Evolutionary conservation across 108 stramenopile species (phyloP).

Genomic region (Skeletonema grethae): DNA sequence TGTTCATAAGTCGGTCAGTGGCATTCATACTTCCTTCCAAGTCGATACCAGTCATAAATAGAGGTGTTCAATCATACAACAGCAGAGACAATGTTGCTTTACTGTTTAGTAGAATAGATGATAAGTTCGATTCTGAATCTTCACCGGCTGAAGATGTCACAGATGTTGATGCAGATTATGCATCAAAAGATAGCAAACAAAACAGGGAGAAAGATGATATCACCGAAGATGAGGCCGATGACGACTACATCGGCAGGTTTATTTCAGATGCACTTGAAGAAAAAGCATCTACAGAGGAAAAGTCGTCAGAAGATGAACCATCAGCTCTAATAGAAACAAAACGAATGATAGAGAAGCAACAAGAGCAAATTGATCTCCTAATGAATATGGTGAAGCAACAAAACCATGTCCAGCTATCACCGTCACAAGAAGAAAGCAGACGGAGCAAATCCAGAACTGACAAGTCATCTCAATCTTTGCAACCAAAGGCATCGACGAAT

Average conservation of each 20-base stretch:
- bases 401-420: slow-evolving; percentile 24
- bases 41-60: slow-evolving; percentile 7
- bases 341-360: slow-evolving; percentile 57
- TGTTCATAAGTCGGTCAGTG: neutral
- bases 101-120: neutral
- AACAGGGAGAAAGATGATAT: slow-evolving; percentile 11
- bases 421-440: neutral
- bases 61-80: neutral
- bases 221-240: slow-evolving; percentile 19
- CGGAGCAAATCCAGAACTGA: neutral
- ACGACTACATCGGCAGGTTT: slow-evolving; percentile 17
- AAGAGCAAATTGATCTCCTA: slow-evolving; percentile 57
- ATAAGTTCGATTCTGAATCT: neutral
- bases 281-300: neutral
- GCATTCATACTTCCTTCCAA: neutral
- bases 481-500: slow-evolving; percentile 21
- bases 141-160: neutral
- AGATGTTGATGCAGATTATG: slow-evolving; percentile 11
- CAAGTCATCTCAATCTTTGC: slow-evolving; percentile 1
- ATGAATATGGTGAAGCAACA: slow-evolving; percentile 44
- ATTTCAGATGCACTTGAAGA: slow-evolving; percentile 21
- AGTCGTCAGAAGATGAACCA: slow-evolving; percentile 2
- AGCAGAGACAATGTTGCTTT: neutral
- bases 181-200: slow-evolving; percentile 3
- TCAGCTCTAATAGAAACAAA: slow-evolving; percentile 38